These are phyloP conservation scores for Coemansia furcata DNA, from an alignment of 192 early-diverging fungal genomes.

Conservation along the genomic window DNA sequence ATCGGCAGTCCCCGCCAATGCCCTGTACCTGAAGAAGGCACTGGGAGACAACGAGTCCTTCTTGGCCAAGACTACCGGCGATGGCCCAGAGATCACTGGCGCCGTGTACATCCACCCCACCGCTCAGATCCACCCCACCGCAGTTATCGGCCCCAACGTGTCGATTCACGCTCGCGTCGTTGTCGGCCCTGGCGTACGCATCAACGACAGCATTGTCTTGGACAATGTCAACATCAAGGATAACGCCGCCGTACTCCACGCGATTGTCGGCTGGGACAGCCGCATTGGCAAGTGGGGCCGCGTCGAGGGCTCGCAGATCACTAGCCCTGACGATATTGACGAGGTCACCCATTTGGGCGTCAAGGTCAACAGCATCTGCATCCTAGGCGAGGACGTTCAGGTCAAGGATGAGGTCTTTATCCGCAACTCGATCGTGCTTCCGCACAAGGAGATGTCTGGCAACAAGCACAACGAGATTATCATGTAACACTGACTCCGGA, in stretches of 20 bases:
- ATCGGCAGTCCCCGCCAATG: slow-evolving; percentile 92
- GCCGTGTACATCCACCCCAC: slow-evolving; percentile 95
- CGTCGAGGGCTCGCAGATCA: slow-evolving; percentile 81
- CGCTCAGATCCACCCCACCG: slow-evolving; percentile 88
- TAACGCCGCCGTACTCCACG: slow-evolving; percentile 81
- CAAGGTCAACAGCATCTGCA: slow-evolving; percentile 89
- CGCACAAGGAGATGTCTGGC: slow-evolving; percentile 92
- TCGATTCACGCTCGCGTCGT: slow-evolving; percentile 87
- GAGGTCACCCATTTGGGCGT: slow-evolving; percentile 82
- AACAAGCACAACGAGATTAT: slow-evolving; percentile 93
- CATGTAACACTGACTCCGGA: slow-evolving; percentile 61
- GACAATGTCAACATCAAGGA: slow-evolving; percentile 91
- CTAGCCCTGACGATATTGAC: slow-evolving; percentile 61
- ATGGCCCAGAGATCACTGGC: slow-evolving; percentile 77
- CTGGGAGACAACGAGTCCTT: slow-evolving; percentile 62
- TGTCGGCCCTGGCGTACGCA: slow-evolving; percentile 88
- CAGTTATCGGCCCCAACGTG: slow-evolving; percentile 95
- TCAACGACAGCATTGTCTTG: slow-evolving; percentile 90
- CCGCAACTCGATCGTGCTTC: slow-evolving; percentile 95
- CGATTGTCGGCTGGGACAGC: slow-evolving; percentile 91
- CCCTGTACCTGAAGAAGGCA: slow-evolving; percentile 85
- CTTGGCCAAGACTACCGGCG: slow-evolving; percentile 27
- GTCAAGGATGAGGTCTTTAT: slow-evolving; percentile 93
- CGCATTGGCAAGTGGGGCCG: slow-evolving; percentile 93
- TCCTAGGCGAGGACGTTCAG: slow-evolving; percentile 88